Evolutionary conservation across 1,139 yeast genomes (phyloP).

Genomic region (Yamadazyma dushanensis): DNA sequence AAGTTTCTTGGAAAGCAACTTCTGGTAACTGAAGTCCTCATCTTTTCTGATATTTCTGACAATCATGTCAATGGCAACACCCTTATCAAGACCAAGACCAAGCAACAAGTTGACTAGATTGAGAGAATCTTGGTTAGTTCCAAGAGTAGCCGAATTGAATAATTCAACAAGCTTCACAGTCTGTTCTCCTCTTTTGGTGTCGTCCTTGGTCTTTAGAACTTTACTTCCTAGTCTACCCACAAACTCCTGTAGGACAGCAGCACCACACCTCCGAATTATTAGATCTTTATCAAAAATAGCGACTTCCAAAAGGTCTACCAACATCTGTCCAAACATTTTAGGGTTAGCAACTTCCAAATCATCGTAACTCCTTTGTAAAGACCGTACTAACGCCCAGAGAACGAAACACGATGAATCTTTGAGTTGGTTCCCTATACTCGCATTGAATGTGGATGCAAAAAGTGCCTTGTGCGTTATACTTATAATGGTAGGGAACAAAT

Average conservation of each 20-base stretch:
- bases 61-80: slow-evolving; percentile 29
- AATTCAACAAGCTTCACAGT: slow-evolving; percentile 58
- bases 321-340: slow-evolving; percentile 21
- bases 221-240: slow-evolving; percentile 67
- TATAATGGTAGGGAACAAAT: slow-evolving; percentile 25
- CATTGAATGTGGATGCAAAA: slow-evolving; percentile 27
- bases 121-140: slow-evolving; percentile 26
- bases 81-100: slow-evolving; percentile 26
- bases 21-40: slow-evolving; percentile 36
- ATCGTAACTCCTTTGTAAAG: slow-evolving; percentile 21
- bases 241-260: slow-evolving; percentile 86
- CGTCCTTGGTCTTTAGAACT: slow-evolving; percentile 16
- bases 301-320: slow-evolving; percentile 50
- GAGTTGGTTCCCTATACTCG: slow-evolving; percentile 63
- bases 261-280: slow-evolving; percentile 73
- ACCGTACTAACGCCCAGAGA: slow-evolving; percentile 35
- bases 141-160: slow-evolving; percentile 27
- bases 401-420: slow-evolving; percentile 86
- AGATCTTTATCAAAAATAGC: slow-evolving; percentile 73
- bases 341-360: slow-evolving; percentile 14
- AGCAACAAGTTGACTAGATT: slow-evolving; percentile 24
- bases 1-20: slow-evolving; percentile 19
- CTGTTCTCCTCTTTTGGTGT: slow-evolving; percentile 28
- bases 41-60: slow-evolving; percentile 19
- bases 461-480: slow-evolving; percentile 45